A percentile compares a stretch with the other conserved stretches of the same genome.
Evolutionary conservation across 75 land plant species (phyloP).

Genomic region (Adiantum capillusveneris): DNA sequence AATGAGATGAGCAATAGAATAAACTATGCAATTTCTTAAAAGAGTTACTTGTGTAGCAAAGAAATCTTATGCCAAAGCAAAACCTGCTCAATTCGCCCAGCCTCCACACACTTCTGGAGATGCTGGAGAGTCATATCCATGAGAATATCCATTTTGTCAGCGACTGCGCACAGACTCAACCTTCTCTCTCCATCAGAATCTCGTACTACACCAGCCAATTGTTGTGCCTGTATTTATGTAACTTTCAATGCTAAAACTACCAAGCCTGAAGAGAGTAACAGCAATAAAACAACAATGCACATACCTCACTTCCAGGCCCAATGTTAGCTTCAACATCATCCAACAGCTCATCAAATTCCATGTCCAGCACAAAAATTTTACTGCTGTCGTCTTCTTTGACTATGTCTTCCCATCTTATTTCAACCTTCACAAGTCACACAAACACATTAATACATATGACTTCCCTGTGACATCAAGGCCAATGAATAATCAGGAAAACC

Average conservation of each 20-base stretch:
- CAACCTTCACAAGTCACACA: constrained; percentile 29
- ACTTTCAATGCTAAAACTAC: too few species aligned
- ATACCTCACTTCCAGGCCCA: constrained; percentile 46
- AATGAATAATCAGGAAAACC: too few species aligned
- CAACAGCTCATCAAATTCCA: constrained; percentile 66
- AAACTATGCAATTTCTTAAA: too few species aligned
- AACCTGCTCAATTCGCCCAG: constrained; percentile 51
- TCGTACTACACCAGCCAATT: not conserved
- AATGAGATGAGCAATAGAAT: too few species aligned
- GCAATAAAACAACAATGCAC: too few species aligned
- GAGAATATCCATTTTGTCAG: constrained; percentile 67
- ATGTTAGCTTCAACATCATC: constrained; percentile 36
- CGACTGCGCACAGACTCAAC: constrained; percentile 27
- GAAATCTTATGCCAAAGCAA: not conserved
- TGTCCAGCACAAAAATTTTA: constrained; percentile 73
- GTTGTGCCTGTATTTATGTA: too few species aligned
- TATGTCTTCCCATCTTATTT: constrained; percentile 75
- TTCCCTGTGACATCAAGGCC: too few species aligned
- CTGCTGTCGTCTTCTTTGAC: constrained; percentile 50
- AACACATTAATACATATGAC: too few species aligned
- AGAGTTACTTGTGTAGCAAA: not conserved
- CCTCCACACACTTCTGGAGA: constrained; percentile 42
- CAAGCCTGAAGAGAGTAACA: too few species aligned
- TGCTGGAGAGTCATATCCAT: constrained; percentile 73
- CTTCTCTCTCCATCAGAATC: not conserved